Evolutionary conservation across 225 moss, liverwort and hornwort genomes (phyloP).

Genomic region (Polytrichum commune): DNA sequence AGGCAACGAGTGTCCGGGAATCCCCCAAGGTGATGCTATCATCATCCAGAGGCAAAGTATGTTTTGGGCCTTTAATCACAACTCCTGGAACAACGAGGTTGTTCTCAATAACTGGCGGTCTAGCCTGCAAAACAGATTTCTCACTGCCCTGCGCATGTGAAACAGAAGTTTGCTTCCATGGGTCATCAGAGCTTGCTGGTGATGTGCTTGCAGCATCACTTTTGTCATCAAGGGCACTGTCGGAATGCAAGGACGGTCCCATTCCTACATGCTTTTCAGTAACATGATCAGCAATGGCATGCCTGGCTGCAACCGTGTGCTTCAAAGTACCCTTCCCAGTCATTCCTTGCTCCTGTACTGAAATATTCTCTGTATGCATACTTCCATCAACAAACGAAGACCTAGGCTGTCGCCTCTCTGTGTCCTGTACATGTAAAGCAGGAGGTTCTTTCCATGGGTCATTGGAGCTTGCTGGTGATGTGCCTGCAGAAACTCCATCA

Average conservation of each 20-base stretch:
- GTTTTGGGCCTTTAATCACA: conserved; percentile 54
- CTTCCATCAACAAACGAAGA: not conserved
- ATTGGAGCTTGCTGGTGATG: conserved; percentile 3
- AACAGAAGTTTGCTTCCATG: conserved; percentile 24
- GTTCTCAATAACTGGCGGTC: conserved; percentile 2
- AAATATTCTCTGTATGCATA: not conserved
- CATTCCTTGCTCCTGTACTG: conserved; percentile 1
- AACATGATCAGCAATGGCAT: too few species aligned
- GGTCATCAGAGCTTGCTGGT: conserved; percentile 10
- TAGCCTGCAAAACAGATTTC: conserved; percentile 9
- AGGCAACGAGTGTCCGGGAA: conserved; percentile 33
- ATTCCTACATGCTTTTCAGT: not conserved
- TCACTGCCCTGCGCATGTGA: conserved; percentile 7
- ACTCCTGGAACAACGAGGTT: conserved; percentile 44
- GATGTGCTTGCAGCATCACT: not conserved
- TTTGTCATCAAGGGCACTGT: not conserved
- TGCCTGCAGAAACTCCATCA: not conserved
- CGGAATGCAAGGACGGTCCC: not conserved
- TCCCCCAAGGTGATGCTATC: conserved; percentile 25
- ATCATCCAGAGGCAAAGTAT: conserved; percentile 48
- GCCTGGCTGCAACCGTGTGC: too few species aligned
- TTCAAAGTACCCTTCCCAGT: not conserved
- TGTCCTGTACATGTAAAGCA: not conserved
- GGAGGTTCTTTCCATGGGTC: conserved; percentile 32
- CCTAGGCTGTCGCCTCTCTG: too few species aligned